Percentiles rank a stretch among this genome's conserved stretches.
phyloP scores from a whole-genome alignment of 2,329 filamentous ascomycete species.

The Tricladium varicosporioides region DNA sequence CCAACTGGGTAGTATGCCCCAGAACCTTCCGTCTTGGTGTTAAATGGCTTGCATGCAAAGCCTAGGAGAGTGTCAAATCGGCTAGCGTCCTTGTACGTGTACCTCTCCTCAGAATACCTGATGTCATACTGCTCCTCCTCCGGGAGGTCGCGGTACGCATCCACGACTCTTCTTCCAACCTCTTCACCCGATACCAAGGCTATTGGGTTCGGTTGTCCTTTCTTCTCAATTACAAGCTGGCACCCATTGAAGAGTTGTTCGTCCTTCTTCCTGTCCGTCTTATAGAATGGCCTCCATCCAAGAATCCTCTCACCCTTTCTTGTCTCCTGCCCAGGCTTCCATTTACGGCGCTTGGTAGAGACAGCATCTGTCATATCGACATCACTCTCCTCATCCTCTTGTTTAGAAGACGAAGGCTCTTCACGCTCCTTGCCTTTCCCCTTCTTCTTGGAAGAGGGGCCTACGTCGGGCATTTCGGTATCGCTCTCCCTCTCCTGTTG shows the following conservation, averaged over 20 bases:
- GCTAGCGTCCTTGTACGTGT: neutral
- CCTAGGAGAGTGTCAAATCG: neutral
- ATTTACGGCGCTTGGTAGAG: neutral
- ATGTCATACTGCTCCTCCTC: neutral
- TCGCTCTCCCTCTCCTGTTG: neutral
- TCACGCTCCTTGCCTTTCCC: neutral
- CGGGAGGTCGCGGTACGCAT: neutral
- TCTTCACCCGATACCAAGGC: neutral
- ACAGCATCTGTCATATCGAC: neutral
- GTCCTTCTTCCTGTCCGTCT: neutral
- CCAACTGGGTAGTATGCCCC: neutral
- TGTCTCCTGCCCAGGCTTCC: neutral
- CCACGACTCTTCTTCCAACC: neutral
- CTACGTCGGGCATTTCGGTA: neutral
- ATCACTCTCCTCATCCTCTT: neutral
- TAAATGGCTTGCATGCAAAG: neutral
- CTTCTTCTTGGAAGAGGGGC: neutral
- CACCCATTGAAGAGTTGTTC: neutral
- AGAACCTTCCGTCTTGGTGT: neutral
- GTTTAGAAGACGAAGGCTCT: neutral
- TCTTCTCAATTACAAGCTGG: neutral
- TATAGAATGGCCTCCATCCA: neutral
- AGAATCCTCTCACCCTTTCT: neutral
- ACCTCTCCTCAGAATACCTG: neutral
- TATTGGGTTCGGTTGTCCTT: neutral